phyloP scores from a whole-genome alignment of 768 basidiomycete species.

The Rhodotorula taiwanensis region DNA sequence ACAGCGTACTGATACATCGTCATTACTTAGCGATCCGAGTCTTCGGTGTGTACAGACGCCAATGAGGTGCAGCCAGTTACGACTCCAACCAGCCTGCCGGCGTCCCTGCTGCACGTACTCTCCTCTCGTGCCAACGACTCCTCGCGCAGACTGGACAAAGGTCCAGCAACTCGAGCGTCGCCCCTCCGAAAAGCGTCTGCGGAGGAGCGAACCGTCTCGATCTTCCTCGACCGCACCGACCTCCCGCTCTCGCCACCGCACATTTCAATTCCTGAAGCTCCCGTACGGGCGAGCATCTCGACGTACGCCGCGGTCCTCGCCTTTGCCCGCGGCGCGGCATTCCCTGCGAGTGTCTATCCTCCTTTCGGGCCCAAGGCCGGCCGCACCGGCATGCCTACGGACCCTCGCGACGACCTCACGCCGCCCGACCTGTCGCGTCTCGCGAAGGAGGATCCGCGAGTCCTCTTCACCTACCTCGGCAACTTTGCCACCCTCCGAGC shows the following conservation, averaged over 20 bases:
- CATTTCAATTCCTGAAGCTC: too few species aligned
- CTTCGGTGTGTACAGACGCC: not conserved
- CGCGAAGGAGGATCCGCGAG: not conserved
- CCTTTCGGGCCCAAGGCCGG: not conserved
- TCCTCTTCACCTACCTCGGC: constrained; percentile 2
- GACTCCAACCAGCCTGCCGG: too few species aligned
- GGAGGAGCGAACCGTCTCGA: not conserved
- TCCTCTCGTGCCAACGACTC: not conserved
- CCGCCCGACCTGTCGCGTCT: too few species aligned
- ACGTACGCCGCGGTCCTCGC: constrained; percentile 8
- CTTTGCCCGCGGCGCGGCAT: constrained; percentile 4
- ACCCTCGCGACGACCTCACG: not conserved
- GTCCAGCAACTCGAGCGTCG: not conserved
- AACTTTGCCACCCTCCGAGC: not conserved
- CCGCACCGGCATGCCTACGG: not conserved
- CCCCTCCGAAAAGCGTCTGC: too few species aligned
- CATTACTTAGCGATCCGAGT: too few species aligned
- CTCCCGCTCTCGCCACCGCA: not conserved
- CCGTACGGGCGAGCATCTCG: not conserved
- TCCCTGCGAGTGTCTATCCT: constrained; percentile 11
- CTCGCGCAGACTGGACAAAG: too few species aligned
- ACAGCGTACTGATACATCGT: too few species aligned
- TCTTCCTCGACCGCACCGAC: constrained; percentile 29
- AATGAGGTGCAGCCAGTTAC: too few species aligned
- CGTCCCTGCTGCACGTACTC: too few species aligned